phyloP scores from a whole-genome alignment of 2,329 filamentous ascomycete species.

The Raffaelea deltoideospora region DNA sequence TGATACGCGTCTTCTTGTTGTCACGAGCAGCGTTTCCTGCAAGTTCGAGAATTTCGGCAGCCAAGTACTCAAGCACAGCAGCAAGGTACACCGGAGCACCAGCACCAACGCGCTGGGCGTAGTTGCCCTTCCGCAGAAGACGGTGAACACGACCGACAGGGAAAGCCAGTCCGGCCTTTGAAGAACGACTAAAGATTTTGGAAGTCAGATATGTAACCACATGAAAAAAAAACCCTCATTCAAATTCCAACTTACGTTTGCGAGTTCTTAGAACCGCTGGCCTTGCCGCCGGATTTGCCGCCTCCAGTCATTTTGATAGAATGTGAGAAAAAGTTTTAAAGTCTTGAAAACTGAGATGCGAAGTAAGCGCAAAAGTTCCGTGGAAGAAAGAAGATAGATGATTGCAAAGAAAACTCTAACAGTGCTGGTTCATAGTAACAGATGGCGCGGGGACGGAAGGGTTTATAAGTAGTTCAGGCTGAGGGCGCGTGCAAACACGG shows the following conservation, averaged over 20 bases:
- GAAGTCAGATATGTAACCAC: conserved; percentile 1
- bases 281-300: conserved; percentile 99
- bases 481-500: conserved; percentile 28
- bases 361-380: too few relatives aligned
- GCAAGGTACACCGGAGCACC: conserved; percentile 95
- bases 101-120: conserved; percentile 98
- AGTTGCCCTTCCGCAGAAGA: conserved; percentile 97
- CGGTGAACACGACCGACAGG: conserved; percentile 99
- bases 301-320: conserved; percentile 96
- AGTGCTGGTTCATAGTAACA: too few relatives aligned
- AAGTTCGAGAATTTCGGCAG: conserved; percentile 96
- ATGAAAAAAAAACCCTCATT: too few relatives aligned
- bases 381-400: too few relatives aligned
- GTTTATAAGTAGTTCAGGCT: conserved; percentile 42
- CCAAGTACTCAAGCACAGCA: conserved; percentile 94
- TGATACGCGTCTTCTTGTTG: conserved; percentile 99
- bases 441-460: conserved; percentile 26
- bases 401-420: conserved; percentile 24
- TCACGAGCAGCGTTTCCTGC: conserved; percentile 97
- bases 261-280: conserved; percentile 95
- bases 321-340: conserved; percentile 13
- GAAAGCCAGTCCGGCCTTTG: conserved; percentile 97
- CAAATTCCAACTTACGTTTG: conserved; percentile 95
- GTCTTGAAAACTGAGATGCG: conserved; percentile 10
- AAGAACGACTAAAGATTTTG: conserved; percentile 65